Evolutionary conservation across 1,139 yeast species (phyloP), one percentile per base, ranked within the genome.

Genomic region (Komagataea norvegica): DNA sequence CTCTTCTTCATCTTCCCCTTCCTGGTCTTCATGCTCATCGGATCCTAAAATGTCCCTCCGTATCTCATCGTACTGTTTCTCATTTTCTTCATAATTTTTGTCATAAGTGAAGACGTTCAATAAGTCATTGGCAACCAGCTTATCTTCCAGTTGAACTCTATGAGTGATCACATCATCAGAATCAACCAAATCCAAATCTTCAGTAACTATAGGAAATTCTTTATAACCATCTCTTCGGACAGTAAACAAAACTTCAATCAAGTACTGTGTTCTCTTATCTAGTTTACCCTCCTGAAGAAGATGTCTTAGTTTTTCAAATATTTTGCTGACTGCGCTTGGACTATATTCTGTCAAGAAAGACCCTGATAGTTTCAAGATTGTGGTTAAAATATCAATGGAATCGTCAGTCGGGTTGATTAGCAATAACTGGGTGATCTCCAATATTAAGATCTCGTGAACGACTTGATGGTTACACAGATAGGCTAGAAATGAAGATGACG

Each of bases 381-480:
- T 62, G 14, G 70, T 65, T 2, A 74, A 66, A 15, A 77, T 56
- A 41, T 71, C 77, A 9, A 76, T 66, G 3, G 74, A 67, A 38
- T 69, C 77, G 44, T 75, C 70, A 1, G 79, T 64, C 1, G 81
- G 78, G 14, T 64, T 56, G 33, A 67, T 66, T 36, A 86, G 58
- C 23, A 87, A 59, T 17, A 82, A 48, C 43, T 79, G 77, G 26
- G 85, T 48, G 1, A 86, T 65, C 55, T 88, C 88, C 21, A 86
- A 63, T 0, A 77, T 61, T 6, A 85, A 51, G 25, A 82, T 67
- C 41, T 79, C 89, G 50, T 77, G 79, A 11, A 78, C 64, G 2
- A 87, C 84, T 37, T 69, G 72, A 46, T 77, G 83, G 49, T 80
- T 81, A 34, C 77, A 72, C 43, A 88, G 60, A 36, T 79, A 80